These are phyloP conservation scores for Trifolium fragiferum DNA, from an alignment of 306 rosid genomes.

Conservation along the genomic window DNA sequence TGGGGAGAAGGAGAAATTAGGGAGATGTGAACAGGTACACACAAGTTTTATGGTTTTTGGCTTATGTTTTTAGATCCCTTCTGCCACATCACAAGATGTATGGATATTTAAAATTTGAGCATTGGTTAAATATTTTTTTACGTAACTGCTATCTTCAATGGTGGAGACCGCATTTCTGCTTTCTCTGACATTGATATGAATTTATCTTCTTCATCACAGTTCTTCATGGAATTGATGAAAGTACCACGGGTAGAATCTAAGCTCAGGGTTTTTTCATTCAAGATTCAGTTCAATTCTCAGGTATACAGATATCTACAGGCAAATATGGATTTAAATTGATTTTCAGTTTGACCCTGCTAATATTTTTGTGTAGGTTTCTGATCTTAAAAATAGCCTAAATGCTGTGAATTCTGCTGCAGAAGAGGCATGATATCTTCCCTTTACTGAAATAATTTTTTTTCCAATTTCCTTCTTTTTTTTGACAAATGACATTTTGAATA, in stretches of 20 bases:
- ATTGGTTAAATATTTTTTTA: neutral
- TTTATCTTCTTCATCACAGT: slow-evolving; percentile 57
- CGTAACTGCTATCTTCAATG: slow-evolving; percentile 36
- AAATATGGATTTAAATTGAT: slow-evolving; percentile 28
- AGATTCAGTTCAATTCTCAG: slow-evolving; percentile 85
- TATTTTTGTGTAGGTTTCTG: slow-evolving; percentile 72
- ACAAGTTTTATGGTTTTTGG: slow-evolving; percentile 33
- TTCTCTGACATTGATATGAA: slow-evolving; percentile 27
- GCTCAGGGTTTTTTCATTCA: slow-evolving; percentile 87
- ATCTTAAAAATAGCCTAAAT: slow-evolving; percentile 72
- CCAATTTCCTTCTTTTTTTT: slow-evolving; percentile 13
- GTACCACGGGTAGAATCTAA: slow-evolving; percentile 91
- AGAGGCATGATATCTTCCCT: slow-evolving; percentile 67
- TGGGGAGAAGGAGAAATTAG: slow-evolving; percentile 88
- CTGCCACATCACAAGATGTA: slow-evolving; percentile 3
- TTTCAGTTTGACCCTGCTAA: slow-evolving; percentile 36
- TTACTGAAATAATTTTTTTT: slow-evolving; percentile 38
- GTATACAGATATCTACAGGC: slow-evolving; percentile 48
- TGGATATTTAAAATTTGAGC: slow-evolving; percentile 35
- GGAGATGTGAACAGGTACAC: slow-evolving; percentile 94
- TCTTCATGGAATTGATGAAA: slow-evolving; percentile 75
- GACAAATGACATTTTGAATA: slow-evolving; percentile 35
- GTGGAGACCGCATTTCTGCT: slow-evolving; percentile 38
- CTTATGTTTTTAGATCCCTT: slow-evolving; percentile 33
- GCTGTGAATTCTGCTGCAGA: slow-evolving; percentile 74